Conservation (phyloP, 169 alveolate species). For the Eimeria necatrix region DNA sequence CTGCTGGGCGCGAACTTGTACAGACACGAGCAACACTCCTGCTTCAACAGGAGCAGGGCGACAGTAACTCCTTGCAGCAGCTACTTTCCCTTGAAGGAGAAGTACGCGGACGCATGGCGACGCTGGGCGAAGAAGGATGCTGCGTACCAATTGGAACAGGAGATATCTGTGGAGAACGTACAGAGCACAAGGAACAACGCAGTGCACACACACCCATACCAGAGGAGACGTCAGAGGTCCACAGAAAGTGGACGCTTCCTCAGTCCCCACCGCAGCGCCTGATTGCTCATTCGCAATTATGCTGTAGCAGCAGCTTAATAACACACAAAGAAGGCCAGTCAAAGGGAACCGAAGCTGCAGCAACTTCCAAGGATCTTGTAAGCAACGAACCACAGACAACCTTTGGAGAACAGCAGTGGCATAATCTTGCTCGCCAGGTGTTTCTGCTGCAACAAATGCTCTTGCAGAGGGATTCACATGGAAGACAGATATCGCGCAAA, state of each 20-base stretch:
- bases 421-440: conserved; percentile 39
- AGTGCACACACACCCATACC: conserved; percentile 31
- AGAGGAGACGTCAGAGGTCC: conserved; percentile 33
- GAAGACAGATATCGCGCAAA: conserved; percentile 6
- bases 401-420: conserved; percentile 73
- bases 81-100: conserved; percentile 3
- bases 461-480: neutral
- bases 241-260: neutral
- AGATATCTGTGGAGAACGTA: neutral
- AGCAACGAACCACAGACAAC: neutral
- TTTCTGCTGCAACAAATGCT: conserved; percentile 14
- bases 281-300: conserved; percentile 36
- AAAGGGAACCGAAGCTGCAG: neutral
- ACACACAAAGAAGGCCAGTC: neutral
- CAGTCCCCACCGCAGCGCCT: conserved; percentile 66
- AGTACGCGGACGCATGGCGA: conserved; percentile 60
- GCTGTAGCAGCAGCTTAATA: neutral
- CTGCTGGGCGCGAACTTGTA: conserved; percentile 53
- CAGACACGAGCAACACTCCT: conserved; percentile 54
- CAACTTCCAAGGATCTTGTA: neutral
- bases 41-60: conserved; percentile 46
- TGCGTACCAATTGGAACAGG: neutral
- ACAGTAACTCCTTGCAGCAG: conserved; percentile 17
- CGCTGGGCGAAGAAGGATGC: conserved; percentile 4
- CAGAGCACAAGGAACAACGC: neutral